A percentile compares a stretch with the other conserved stretches of the same genome.
phyloP scores from a whole-genome alignment of 2,329 filamentous ascomycete genomes.

The Chrysoporthe deuterocubensis region DNA sequence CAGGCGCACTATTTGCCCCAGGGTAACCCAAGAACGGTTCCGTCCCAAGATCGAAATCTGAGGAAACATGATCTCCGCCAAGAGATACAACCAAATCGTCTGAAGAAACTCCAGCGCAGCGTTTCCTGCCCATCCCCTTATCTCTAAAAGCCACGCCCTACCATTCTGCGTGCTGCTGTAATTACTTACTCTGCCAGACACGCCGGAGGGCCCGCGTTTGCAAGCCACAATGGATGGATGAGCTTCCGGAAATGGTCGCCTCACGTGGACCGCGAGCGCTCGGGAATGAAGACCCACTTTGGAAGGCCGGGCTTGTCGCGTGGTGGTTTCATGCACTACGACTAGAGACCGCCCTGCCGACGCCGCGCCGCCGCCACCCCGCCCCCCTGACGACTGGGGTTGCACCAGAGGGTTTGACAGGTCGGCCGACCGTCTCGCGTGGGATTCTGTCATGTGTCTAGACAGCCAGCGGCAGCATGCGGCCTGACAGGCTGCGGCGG shows the following conservation, averaged over 20 bases:
- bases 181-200: not conserved
- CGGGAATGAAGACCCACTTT: not conserved
- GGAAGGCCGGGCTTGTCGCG: not conserved
- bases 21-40: not conserved
- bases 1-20: too few species aligned
- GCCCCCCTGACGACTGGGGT: not conserved
- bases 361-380: not conserved
- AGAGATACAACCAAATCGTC: not conserved
- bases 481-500: too few species aligned
- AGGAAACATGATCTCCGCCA: slow-evolving; percentile 3
- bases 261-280: not conserved
- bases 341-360: not conserved
- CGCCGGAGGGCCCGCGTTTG: not conserved
- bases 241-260: not conserved
- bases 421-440: too few species aligned
- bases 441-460: too few species aligned
- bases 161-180: too few species aligned
- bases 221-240: not conserved
- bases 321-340: not conserved
- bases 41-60: not conserved
- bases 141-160: not conserved
- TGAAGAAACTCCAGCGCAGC: not conserved
- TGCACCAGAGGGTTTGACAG: not conserved
- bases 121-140: not conserved
- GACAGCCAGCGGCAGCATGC: too few species aligned